phyloP scores from a whole-genome alignment of 148 eudicot genomes.

The Heliosperma pusillum region DNA sequence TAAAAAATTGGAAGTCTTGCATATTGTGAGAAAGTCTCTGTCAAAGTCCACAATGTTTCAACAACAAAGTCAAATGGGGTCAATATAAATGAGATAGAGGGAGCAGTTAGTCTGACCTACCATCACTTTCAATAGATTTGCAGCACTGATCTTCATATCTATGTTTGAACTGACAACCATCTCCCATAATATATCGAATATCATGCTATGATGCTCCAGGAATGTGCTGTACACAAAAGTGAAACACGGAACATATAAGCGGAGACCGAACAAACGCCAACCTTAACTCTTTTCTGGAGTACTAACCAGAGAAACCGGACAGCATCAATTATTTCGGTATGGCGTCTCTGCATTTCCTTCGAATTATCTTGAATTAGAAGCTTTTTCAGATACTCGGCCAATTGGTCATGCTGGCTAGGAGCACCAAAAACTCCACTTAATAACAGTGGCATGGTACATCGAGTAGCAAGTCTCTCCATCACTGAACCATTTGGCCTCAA shows the following conservation, averaged over 20 bases:
- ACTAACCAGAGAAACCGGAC: constrained; percentile 85
- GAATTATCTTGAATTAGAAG: constrained; percentile 55
- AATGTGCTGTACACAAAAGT: constrained; percentile 50
- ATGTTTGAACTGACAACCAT: constrained; percentile 87
- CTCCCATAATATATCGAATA: constrained; percentile 88
- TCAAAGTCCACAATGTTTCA: background rate
- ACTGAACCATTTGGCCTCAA: constrained; percentile 59
- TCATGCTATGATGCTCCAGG: constrained; percentile 67
- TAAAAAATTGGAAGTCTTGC: too few relatives aligned
- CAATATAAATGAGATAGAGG: background rate
- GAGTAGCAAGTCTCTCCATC: constrained; percentile 70
- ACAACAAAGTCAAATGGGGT: background rate
- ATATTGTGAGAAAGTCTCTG: background rate
- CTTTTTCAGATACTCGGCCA: constrained; percentile 66
- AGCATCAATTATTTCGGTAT: constrained; percentile 57
- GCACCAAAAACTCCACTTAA: constrained; percentile 85
- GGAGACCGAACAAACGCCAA: constrained; percentile 8
- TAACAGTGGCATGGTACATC: constrained; percentile 76
- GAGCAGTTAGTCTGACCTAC: constrained; percentile 36
- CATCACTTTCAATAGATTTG: constrained; percentile 77
- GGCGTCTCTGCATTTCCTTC: constrained; percentile 43
- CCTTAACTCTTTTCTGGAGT: background rate
- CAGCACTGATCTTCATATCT: constrained; percentile 75
- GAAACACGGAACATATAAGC: constrained; percentile 14
- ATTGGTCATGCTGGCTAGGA: constrained; percentile 63